These are phyloP conservation scores for Colletotrichum theobromicola DNA, from an alignment of 2,329 filamentous ascomycete genomes.

Conservation along the genomic window DNA sequence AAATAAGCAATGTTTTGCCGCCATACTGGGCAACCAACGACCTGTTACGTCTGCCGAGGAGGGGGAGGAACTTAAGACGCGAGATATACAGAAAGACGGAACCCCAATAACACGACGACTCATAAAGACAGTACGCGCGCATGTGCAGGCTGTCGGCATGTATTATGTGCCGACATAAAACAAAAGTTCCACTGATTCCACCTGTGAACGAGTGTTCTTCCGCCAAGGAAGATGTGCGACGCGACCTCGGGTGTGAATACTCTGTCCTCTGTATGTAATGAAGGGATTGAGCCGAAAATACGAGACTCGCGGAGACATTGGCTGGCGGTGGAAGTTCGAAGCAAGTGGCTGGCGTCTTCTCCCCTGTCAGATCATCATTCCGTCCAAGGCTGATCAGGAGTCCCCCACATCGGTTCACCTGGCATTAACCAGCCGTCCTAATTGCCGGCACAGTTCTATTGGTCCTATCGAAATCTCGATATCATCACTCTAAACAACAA, in stretches of 20 bases:
- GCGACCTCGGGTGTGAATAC: neutral
- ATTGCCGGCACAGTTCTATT: neutral
- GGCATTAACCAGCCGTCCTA: neutral
- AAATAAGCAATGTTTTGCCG: neutral
- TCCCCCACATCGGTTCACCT: neutral
- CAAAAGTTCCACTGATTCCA: neutral
- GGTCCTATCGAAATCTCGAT: neutral
- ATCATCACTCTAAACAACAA: neutral
- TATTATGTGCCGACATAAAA: neutral
- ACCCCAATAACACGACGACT: neutral
- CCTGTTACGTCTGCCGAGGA: neutral
- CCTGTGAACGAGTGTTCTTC: neutral
- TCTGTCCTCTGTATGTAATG: neutral
- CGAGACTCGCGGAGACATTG: neutral
- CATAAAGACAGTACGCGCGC: rapidly evolving
- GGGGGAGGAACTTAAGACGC: neutral
- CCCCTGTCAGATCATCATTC: neutral
- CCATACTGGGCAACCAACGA: neutral
- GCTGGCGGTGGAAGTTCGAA: neutral
- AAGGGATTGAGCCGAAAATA: neutral
- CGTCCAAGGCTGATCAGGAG: neutral
- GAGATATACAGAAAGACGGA: neutral
- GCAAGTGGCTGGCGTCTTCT: neutral
- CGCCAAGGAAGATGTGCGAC: neutral
- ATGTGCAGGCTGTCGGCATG: neutral